phyloP scores from a whole-genome alignment of 1,139 yeast genomes.

The Entelexis sorbosivorans region DNA sequence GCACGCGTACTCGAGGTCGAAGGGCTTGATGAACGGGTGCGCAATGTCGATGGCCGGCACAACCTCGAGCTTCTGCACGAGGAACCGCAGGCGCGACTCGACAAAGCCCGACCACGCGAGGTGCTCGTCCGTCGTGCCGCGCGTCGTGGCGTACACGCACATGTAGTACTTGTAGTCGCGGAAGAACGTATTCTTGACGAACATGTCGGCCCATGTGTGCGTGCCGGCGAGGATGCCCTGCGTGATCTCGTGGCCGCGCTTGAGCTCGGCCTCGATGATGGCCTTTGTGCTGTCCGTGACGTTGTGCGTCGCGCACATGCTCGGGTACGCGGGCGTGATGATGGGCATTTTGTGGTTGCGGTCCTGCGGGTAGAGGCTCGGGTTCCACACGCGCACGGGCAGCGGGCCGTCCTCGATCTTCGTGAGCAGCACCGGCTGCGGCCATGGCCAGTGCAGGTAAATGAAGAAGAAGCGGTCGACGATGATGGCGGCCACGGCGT shows the following conservation, averaged over 20 bases:
- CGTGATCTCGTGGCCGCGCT: constrained; percentile 62
- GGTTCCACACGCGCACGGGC: constrained; percentile 96
- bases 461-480: constrained; percentile 81
- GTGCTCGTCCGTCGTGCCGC: constrained; percentile 65
- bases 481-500: constrained; percentile 86
- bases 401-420: constrained; percentile 95
- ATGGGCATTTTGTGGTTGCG: constrained; percentile 93
- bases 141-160: constrained; percentile 69
- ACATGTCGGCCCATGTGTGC: constrained; percentile 62
- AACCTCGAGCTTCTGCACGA: constrained; percentile 72
- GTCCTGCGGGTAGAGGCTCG: constrained; percentile 76
- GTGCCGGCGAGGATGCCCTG: constrained; percentile 55
- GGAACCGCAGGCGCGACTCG: constrained; percentile 69
- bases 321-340: constrained; percentile 98
- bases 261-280: constrained; percentile 62
- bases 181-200: constrained; percentile 72
- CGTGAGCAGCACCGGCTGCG: constrained; percentile 87
- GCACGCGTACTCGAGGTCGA: constrained; percentile 47
- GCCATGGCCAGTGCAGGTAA: constrained; percentile 91
- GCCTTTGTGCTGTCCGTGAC: constrained; percentile 78
- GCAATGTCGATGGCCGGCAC: constrained; percentile 67
- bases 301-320: constrained; percentile 98
- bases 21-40: constrained; percentile 80
- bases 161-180: constrained; percentile 73
- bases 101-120: constrained; percentile 85